phyloP scores from a whole-genome alignment of 345 rosid species.

The Heritiera littoralis region DNA sequence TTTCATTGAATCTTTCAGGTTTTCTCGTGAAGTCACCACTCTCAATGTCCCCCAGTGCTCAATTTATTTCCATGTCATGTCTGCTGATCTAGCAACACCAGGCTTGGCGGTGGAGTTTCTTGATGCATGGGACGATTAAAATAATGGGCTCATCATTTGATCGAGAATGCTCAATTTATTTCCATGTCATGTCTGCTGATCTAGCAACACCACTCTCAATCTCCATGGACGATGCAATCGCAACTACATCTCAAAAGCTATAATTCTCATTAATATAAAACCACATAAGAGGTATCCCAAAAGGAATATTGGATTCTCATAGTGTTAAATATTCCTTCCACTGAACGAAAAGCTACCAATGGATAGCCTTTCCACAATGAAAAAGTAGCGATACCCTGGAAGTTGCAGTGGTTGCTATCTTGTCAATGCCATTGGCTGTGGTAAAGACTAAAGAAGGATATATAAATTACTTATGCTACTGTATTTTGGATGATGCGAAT shows the following conservation, averaged over 20 bases:
- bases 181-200: too few species aligned
- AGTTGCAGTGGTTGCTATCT: neutral
- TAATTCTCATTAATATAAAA: neutral
- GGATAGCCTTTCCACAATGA: neutral
- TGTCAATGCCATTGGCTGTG: neutral
- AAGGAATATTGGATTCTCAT: slow-evolving; percentile 2
- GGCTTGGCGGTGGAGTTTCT: slow-evolving; percentile 36
- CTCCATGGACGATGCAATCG: too few species aligned
- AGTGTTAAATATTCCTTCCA: neutral
- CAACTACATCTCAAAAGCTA: neutral
- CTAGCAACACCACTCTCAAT: too few species aligned
- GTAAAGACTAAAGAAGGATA: too few species aligned
- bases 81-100: slow-evolving; percentile 34
- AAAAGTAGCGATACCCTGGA: neutral
- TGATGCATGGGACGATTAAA: slow-evolving; percentile 49
- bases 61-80: slow-evolving; percentile 25
- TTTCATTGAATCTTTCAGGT: slow-evolving; percentile 17
- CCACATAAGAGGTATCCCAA: neutral
- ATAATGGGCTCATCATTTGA: slow-evolving; percentile 42
- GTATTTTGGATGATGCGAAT: too few species aligned
- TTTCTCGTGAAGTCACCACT: neutral
- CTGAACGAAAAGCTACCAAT: neutral
- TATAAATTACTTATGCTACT: too few species aligned
- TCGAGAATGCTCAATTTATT: slow-evolving; percentile 27
- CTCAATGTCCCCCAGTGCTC: neutral